Evolutionary conservation across 2,329 filamentous ascomycete genomes (phyloP), one percentile per base, ranked within the genome.

Genomic region (Curvularia sp.): DNA sequence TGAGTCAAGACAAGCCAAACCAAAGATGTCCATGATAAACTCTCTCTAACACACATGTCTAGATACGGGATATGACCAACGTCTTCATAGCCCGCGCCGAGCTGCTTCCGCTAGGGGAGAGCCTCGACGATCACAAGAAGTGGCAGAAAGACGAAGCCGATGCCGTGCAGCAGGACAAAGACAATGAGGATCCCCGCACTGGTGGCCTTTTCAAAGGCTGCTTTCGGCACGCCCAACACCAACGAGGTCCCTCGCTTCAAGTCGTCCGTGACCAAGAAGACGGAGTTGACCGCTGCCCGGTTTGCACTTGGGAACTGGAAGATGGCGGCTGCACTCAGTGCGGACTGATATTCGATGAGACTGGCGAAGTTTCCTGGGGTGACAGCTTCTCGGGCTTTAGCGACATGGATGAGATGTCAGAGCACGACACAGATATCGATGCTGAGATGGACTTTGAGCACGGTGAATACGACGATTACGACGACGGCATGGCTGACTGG

Each of bases 41-140:
- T 24, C 47, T 38, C 3, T 49, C 49, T 62, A 61, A 54, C 56
- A 56, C 56, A 4, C n/a, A 2, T 18, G 15, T 43, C 20, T 65
- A 87, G 85, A 82, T 90, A 53, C 84, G 88, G 56, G 85, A 89
- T 57, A 83, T 90, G 74, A 86, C 88, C 24, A 81, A 85, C 58
- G 80, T 88, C 61, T 88, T 90, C 73, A 83, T 85, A 41, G 82
- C 80, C 62, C 83, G 85, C 54, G 79, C 80, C 33, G 86, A 89
- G 69, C 78, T 90, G 41, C 77, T 90, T 54, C 86, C 88, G 39
- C 78, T 83, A 42, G 86, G 85, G 46, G 88, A 90, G 74, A 88
- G 86, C 2, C 79, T 84, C 4, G 84, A 86, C 47, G 85, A 89
- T 68, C 88, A 90, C 71, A 73, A 75, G 28, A 76, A 81, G 64